Base-by-base conservation (phyloP, 345 rosid genomes). In the Pistacia atlantica region DNA sequence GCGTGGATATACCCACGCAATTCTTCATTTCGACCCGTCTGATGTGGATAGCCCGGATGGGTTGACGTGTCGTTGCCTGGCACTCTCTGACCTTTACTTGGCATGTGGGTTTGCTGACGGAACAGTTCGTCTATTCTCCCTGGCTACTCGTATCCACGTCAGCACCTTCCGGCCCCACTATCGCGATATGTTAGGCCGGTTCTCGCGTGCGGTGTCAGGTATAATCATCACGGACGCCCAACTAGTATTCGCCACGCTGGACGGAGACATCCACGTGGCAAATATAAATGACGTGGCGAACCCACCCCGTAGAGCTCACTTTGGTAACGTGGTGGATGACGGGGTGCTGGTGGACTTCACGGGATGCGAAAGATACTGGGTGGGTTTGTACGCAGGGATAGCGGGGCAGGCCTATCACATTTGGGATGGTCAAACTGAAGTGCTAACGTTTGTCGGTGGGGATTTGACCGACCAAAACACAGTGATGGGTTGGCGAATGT, bases 61-160 rank as follows among this genome's bases (percentile, higher is more conserved):
- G 48, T 83, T 90, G 45, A 79, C 78, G 3, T 93, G 98, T 83
- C 97, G 98, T 4, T 88, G 92, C 73, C 95, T 96, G 49, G 75
- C 90, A 1, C 89, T 96, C 66, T 93, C 99, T 1, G 98, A 96
- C 58, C 83, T 65, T 45, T 76, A 89, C 75, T 85, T 96, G n/a
- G 98, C 97, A 3, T 85, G 91, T 13, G 98, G 99, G 0, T 96
- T 91, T 69, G 93, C 93, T 0, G 99, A 96, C 51, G 98, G 99
- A 2, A 84, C 91, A 2, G 95, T 96, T 66, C 93, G 97, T 22
- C 83, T 96, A 4, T 96, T 93, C 51, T 81, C 84, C 55, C 88
- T 96, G 1, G 64, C 65, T 57, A 89, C 87, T 31, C 95, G 86
- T 54, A 79, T 81, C 52, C 95, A 96, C 54, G 56, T 87, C 5